phyloP scores from a whole-genome alignment of 2,329 filamentous ascomycete species.

The Colletotrichum sp. region DNA sequence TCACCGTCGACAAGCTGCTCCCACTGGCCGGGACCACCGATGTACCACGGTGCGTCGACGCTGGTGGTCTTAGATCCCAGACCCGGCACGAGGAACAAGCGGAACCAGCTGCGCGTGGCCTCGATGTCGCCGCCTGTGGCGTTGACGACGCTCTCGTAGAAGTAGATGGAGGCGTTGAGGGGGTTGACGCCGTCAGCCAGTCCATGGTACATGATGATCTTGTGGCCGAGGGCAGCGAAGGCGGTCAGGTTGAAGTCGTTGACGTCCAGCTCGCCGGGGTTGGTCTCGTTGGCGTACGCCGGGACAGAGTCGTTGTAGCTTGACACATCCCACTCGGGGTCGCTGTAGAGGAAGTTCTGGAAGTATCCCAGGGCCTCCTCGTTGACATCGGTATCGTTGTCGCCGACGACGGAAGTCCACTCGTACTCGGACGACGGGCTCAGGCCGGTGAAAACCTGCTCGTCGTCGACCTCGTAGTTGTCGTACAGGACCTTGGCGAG shows the following conservation, averaged over 20 bases:
- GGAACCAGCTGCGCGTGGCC: slow-evolving; percentile 52
- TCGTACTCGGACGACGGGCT: slow-evolving; percentile 50
- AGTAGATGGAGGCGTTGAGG: slow-evolving; percentile 36
- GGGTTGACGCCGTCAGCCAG: slow-evolving; percentile 43
- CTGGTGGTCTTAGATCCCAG: slow-evolving; percentile 47
- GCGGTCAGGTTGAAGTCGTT: slow-evolving; percentile 40
- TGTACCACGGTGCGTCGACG: slow-evolving; percentile 46
- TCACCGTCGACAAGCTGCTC: slow-evolving; percentile 9
- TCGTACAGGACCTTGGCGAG: slow-evolving; percentile 33
- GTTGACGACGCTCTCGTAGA: slow-evolving; percentile 41
- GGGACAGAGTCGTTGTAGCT: slow-evolving; percentile 36
- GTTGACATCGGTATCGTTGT: slow-evolving; percentile 36
- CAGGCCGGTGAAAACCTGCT: slow-evolving; percentile 42
- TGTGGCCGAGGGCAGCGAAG: slow-evolving; percentile 42
- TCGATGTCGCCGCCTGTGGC: slow-evolving; percentile 38
- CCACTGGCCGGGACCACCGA: slow-evolving; percentile 34
- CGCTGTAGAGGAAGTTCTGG: slow-evolving; percentile 38
- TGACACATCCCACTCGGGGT: slow-evolving; percentile 34
- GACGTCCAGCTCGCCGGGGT: slow-evolving; percentile 43
- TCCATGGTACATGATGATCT: slow-evolving; percentile 51
- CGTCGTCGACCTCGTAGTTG: slow-evolving; percentile 30
- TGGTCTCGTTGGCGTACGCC: slow-evolving; percentile 29
- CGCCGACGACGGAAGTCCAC: slow-evolving; percentile 34
- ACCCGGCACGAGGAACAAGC: slow-evolving; percentile 53
- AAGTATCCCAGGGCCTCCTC: slow-evolving; percentile 39